Evolutionary conservation across 495 filamentous ascomycete species (phyloP), one percentile per base, ranked within the genome.

Genomic region (Penicillium paxilli): DNA sequence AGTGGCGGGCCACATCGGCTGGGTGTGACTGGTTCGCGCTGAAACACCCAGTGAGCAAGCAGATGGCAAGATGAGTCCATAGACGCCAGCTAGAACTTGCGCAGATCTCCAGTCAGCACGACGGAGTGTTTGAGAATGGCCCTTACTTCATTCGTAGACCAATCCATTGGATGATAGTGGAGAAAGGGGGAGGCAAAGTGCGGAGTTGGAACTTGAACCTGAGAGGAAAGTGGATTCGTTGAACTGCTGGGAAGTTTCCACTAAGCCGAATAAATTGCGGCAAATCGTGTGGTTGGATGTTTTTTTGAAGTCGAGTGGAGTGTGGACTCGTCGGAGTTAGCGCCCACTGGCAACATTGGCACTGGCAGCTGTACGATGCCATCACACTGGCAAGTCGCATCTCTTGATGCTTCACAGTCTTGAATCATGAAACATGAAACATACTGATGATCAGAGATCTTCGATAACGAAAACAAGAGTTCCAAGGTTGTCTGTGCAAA

Each of bases 11-110:
- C 23, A 30, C 19, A 23, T 4, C 22, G 40, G 3, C 10, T 21
- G 20, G 21, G 24, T 52, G 42, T 60, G 44, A 64, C 44, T 64
- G 62, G 62, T 14, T 35, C 8, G 19, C 12, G 40, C 38, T 64
- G 62, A 64, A 64, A 64, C 62, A 51, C 23, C 37, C 51, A 46
- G 21, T 42, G 45, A 7, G 17, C 40, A 20, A 20, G 2, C 40
- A 42, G 40, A 42, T 5, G 8, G 21, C 9, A 58, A 42, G 42
- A 44, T 49, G 51, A 52, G 53, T 50, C 57, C 51, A 52, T 54
- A 45, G 35, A 19, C 54, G 54, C 58, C 47, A 49, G 37, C 24
- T 21, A 38, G 25, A 38, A 10, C 24, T 40, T 21, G 19, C 26
- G 44, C 44, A 10, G 53, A 55, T 60, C 60, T n/a, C 51, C 47